Conservation (phyloP, 1,284 basidiomycete species). For the Vanrija humicola region DNA sequence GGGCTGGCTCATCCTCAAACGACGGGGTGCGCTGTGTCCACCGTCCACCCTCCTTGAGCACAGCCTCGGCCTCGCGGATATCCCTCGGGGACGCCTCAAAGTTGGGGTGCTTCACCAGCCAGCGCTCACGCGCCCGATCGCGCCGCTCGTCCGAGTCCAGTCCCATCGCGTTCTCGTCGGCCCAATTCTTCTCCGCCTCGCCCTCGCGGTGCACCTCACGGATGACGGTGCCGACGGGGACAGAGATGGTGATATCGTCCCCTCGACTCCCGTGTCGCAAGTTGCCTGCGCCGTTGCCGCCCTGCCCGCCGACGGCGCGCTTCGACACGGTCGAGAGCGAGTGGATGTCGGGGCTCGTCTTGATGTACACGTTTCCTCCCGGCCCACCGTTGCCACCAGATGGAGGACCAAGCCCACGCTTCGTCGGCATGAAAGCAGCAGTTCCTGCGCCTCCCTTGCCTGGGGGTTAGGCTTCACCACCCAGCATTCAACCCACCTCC, state of each 20-base stretch:
- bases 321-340: constrained; percentile 69
- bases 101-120: constrained; percentile 76
- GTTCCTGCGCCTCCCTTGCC: constrained; percentile 79
- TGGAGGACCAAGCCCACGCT: constrained; percentile 69
- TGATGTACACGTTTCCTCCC: constrained; percentile 80
- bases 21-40: constrained; percentile 25
- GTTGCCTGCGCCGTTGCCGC: constrained; percentile 70
- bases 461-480: constrained; percentile 37
- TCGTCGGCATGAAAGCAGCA: constrained; percentile 73
- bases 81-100: constrained; percentile 63
- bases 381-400: constrained; percentile 85
- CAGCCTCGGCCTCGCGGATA: constrained; percentile 62
- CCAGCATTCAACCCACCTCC: constrained; percentile 57
- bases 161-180: constrained; percentile 47
- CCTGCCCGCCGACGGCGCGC: constrained; percentile 64
- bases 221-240: constrained; percentile 85
- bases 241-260: constrained; percentile 66
- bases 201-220: constrained; percentile 65
- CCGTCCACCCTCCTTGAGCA: constrained; percentile 62
- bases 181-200: constrained; percentile 51
- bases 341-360: constrained; percentile 68
- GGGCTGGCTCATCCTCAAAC: constrained; percentile 52
- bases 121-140: constrained; percentile 57
- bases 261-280: constrained; percentile 78
- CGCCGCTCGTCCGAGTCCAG: constrained; percentile 18